Percentiles rank a stretch among this genome's conserved stretches.
phyloP scores from a whole-genome alignment of 108 stramenopile genomes.

The Schizochytrium sp. region DNA sequence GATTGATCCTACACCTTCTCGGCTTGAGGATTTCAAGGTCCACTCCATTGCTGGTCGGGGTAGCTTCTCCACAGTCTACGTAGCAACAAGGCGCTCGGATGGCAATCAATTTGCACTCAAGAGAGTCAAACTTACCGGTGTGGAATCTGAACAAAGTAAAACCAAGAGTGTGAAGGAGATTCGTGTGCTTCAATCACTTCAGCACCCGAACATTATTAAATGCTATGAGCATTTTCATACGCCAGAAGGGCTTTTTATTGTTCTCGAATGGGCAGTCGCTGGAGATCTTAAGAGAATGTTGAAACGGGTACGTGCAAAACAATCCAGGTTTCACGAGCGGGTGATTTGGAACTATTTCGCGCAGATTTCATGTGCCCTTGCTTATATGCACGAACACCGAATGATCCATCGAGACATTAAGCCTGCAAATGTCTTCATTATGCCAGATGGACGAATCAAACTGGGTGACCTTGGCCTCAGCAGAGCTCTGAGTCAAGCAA shows the following conservation, averaged over 20 bases:
- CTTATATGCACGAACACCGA: conserved; percentile 73
- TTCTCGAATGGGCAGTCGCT: conserved; percentile 77
- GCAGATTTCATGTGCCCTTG: conserved; percentile 73
- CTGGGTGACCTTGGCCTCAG: conserved; percentile 72
- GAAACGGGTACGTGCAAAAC: conserved; percentile 26
- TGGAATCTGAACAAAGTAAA: conserved; percentile 62
- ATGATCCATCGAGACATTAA: conserved; percentile 78
- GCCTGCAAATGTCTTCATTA: conserved; percentile 76
- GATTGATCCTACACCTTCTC: neutral
- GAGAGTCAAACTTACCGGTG: neutral
- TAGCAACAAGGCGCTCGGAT: neutral
- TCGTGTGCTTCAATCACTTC: conserved; percentile 70
- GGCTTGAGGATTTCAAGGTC: conserved; percentile 31
- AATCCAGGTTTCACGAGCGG: conserved; percentile 66
- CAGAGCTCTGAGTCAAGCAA: conserved; percentile 62
- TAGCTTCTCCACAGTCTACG: conserved; percentile 54
- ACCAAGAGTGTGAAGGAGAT: conserved; percentile 77
- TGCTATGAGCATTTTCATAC: conserved; percentile 71
- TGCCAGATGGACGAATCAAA: conserved; percentile 59
- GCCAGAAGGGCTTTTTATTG: conserved; percentile 70
- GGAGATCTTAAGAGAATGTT: conserved; percentile 73
- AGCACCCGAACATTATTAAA: conserved; percentile 76
- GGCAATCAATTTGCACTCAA: conserved; percentile 19
- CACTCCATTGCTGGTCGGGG: neutral
- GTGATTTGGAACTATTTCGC: conserved; percentile 72